Conservation (phyloP, 2,329 filamentous ascomycete species). For the Sporothrix pallida region DNA sequence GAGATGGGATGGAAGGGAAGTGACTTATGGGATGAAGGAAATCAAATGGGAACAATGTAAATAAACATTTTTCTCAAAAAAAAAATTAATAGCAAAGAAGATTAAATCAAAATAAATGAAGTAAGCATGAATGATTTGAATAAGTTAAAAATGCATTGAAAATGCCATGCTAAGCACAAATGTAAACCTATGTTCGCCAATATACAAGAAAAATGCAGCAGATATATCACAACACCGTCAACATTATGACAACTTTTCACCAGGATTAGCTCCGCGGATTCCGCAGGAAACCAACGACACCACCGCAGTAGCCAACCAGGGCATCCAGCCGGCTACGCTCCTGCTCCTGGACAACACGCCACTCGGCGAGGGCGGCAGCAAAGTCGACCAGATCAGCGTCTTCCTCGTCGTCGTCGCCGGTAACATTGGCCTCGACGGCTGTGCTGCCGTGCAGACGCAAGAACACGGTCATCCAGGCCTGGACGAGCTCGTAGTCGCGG, state of each 20-base stretch:
- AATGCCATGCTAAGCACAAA: background rate
- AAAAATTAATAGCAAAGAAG: too few relatives aligned
- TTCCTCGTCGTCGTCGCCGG: slow-evolving; percentile 41
- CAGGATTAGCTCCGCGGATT: slow-evolving; percentile 57
- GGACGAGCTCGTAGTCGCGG: slow-evolving; percentile 88
- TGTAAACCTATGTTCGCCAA: slow-evolving; percentile 14
- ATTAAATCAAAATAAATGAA: too few relatives aligned
- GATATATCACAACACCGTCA: background rate
- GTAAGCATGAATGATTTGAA: too few relatives aligned
- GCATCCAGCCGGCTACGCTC: slow-evolving; percentile 74
- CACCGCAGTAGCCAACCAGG: slow-evolving; percentile 84
- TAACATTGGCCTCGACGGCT: background rate
- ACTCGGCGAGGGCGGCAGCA: slow-evolving; percentile 62
- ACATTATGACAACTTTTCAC: background rate
- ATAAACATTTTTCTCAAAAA: too few relatives aligned
- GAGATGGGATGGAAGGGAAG: too few relatives aligned
- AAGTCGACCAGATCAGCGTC: slow-evolving; percentile 39
- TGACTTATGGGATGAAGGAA: too few relatives aligned
- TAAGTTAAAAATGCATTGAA: background rate
- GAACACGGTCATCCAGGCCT: slow-evolving; percentile 98
- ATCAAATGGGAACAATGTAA: too few relatives aligned
- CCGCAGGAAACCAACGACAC: slow-evolving; percentile 82
- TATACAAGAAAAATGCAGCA: slow-evolving; percentile 21
- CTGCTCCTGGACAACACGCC: slow-evolving; percentile 73
- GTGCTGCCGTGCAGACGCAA: slow-evolving; percentile 69